These are phyloP conservation scores for Fomitiporia mediterranea DNA, from an alignment of 1,284 basidiomycete genomes.

Conservation along the genomic window DNA sequence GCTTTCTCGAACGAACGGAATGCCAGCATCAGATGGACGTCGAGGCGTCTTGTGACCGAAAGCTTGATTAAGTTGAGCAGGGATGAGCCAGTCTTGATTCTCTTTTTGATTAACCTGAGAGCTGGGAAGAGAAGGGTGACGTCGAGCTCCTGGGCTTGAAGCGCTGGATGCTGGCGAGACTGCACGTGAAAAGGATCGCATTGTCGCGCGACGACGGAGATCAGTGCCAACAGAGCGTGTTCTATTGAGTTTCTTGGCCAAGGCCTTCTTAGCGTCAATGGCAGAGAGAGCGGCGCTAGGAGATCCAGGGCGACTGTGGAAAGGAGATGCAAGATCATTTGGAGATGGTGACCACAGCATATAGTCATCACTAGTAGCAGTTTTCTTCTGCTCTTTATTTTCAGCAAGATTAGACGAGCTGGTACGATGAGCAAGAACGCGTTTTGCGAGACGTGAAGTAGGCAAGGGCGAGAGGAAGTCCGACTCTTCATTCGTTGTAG, in stretches of 20 bases:
- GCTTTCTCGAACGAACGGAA: conserved; percentile 15
- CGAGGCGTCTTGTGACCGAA: conserved; percentile 4
- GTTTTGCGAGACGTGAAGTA: conserved; percentile 28
- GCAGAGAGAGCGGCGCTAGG: conserved; percentile 27
- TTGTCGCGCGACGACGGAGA: conserved; percentile 17
- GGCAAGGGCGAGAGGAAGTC: conserved; percentile 38
- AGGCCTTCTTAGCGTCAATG: conserved; percentile 22
- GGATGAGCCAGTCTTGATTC: conserved; percentile 17
- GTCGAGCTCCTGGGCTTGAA: conserved; percentile 10
- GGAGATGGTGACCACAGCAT: conserved; percentile 11
- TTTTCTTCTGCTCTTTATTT: conserved; percentile 29
- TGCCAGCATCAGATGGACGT: neutral
- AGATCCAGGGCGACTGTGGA: conserved; percentile 41
- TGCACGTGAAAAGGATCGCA: conserved; percentile 18
- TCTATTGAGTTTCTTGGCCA: conserved; percentile 27
- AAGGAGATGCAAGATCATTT: conserved; percentile 34
- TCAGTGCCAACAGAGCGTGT: conserved; percentile 29
- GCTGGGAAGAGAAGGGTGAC: conserved; percentile 15
- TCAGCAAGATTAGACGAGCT: conserved; percentile 36
- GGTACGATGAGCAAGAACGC: conserved; percentile 16
- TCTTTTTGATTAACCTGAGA: conserved; percentile 5
- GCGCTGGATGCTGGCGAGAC: conserved; percentile 16
- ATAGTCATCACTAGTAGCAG: neutral
- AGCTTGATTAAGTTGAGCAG: conserved; percentile 12
- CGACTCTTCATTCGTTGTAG: conserved; percentile 10